These are phyloP conservation scores for Aureobasidium sp. DNA, from an alignment of 2,329 filamentous ascomycete genomes.

Conservation along the genomic window DNA sequence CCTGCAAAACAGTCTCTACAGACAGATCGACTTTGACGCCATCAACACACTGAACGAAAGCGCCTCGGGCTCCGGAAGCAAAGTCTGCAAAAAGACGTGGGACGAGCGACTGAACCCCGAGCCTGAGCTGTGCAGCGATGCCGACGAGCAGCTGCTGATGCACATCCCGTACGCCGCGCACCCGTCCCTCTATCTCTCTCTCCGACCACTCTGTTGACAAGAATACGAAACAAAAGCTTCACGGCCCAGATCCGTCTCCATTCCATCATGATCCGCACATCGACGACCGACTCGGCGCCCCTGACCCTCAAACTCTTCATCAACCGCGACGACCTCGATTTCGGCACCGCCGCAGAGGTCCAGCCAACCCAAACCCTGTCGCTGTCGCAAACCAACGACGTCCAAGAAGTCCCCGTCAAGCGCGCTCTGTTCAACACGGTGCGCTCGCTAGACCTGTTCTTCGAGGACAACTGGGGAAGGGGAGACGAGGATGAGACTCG, in stretches of 20 bases:
- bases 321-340: slow-evolving; percentile 84
- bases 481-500: slow-evolving; percentile 73
- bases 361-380: slow-evolving; percentile 66
- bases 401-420: slow-evolving; percentile 82
- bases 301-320: slow-evolving; percentile 77
- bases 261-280: slow-evolving; percentile 75
- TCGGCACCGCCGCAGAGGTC: slow-evolving; percentile 61
- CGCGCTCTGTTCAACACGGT: slow-evolving; percentile 82
- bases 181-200: neutral
- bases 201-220: neutral
- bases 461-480: slow-evolving; percentile 75
- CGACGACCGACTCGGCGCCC: slow-evolving; percentile 60
- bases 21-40: slow-evolving; percentile 81
- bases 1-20: slow-evolving; percentile 81
- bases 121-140: slow-evolving; percentile 75
- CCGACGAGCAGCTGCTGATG: slow-evolving; percentile 90
- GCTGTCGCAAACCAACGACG: slow-evolving; percentile 65
- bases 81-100: slow-evolving; percentile 86
- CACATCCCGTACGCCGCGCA: slow-evolving; percentile 59
- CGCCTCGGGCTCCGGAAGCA: slow-evolving; percentile 55
- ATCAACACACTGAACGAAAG: slow-evolving; percentile 81
- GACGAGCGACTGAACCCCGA: slow-evolving; percentile 60
- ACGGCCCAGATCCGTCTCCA: slow-evolving; percentile 90
- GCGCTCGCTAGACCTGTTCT: slow-evolving; percentile 74
- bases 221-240: slow-evolving; percentile 51